phyloP scores from a whole-genome alignment of 169 alveolate species.

The Besnoitia besnoiti region DNA sequence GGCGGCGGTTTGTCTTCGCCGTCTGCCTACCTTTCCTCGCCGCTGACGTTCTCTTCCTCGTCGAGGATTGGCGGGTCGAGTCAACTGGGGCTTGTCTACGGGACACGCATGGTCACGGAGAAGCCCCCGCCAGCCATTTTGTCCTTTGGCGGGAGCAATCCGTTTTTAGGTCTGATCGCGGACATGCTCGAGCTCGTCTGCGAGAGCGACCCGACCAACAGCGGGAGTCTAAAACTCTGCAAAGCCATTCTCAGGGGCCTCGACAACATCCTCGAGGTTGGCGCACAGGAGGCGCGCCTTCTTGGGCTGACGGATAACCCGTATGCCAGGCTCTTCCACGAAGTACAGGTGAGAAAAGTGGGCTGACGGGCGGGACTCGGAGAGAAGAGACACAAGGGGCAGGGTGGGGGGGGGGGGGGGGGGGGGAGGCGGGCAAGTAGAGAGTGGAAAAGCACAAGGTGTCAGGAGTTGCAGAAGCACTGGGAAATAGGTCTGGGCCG shows the following conservation, averaged over 20 bases:
- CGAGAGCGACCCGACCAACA: slow-evolving; percentile 83
- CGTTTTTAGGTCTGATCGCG: slow-evolving; percentile 80
- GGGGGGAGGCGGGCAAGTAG: no score
- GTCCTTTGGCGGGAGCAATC: slow-evolving; percentile 63
- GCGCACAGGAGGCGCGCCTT: slow-evolving; percentile 80
- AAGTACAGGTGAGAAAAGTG: slow-evolving; percentile 75
- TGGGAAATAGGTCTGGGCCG: no score
- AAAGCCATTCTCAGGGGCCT: slow-evolving; percentile 83
- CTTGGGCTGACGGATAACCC: slow-evolving; percentile 85
- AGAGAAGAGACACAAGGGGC: no score
- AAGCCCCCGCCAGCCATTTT: slow-evolving; percentile 59
- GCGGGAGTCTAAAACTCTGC: slow-evolving; percentile 85
- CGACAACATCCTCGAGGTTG: slow-evolving; percentile 83
- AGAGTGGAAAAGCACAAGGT: no score
- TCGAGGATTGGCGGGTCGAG: not conserved
- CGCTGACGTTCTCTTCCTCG: not conserved
- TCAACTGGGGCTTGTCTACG: not conserved
- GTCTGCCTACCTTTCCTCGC: slow-evolving; percentile 16
- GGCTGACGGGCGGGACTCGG: no score
- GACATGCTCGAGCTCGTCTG: slow-evolving; percentile 85
- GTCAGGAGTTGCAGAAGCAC: no score
- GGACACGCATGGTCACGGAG: not conserved
- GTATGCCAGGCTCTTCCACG: slow-evolving; percentile 82
- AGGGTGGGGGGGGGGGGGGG: no score
- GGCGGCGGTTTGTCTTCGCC: not conserved